Conservation (phyloP, 2,329 filamentous ascomycete species). For the Talaromyces sp. region DNA sequence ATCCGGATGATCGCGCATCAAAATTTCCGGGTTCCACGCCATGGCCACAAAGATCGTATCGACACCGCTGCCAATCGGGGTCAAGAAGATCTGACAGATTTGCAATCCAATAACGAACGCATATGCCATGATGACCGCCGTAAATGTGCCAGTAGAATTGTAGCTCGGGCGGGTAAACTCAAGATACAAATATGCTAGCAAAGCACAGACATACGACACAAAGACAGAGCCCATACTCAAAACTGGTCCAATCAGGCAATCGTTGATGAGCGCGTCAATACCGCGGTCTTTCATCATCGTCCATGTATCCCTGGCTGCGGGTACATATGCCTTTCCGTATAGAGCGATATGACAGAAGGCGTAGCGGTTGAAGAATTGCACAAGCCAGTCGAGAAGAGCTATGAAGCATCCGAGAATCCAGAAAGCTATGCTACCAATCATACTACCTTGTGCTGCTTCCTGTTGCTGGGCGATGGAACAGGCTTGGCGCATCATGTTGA, state of each 20-base stretch:
- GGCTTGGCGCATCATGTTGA: constrained; percentile 78
- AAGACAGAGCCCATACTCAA: constrained; percentile 75
- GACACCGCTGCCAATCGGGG: constrained; percentile 81
- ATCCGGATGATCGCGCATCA: constrained; percentile 77
- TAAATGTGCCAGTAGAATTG: constrained; percentile 66
- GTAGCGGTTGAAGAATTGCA: constrained; percentile 86
- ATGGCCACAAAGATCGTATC: constrained; percentile 86
- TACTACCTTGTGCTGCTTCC: constrained; percentile 64
- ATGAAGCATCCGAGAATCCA: constrained; percentile 77
- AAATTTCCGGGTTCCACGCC: constrained; percentile 62
- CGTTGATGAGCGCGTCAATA: constrained; percentile 84
- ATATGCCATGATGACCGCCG: constrained; percentile 76
- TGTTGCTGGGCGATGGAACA: constrained; percentile 73
- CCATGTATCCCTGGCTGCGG: constrained; percentile 87
- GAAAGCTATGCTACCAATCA: constrained; percentile 64
- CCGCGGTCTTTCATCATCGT: constrained; percentile 87
- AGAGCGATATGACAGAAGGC: constrained; percentile 90
- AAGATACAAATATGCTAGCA: constrained; percentile 85
- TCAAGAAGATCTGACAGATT: constrained; percentile 84
- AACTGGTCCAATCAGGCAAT: constrained; percentile 75
- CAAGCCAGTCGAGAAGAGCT: constrained; percentile 74
- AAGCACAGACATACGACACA: constrained; percentile 75
- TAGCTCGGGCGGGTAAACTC: constrained; percentile 76
- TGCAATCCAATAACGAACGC: constrained; percentile 87
- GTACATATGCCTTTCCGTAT: constrained; percentile 84